Percentiles rank a stretch among this genome's conserved stretches.
Evolutionary conservation across 148 eudicot species (phyloP).

Genomic region (Polygonum maritimum): DNA sequence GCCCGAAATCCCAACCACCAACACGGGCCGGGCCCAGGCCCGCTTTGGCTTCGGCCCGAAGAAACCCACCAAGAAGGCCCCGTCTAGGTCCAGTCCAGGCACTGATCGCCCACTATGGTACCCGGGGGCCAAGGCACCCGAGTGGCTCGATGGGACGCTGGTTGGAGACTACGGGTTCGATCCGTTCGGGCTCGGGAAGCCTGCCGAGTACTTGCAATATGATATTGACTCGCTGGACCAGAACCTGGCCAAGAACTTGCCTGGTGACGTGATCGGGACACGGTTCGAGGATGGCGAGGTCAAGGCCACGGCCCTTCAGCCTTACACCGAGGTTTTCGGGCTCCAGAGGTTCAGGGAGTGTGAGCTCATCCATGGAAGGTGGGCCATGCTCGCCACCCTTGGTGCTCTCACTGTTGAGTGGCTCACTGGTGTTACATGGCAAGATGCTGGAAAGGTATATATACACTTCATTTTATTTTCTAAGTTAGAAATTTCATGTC

Average conservation of each 20-base stretch:
- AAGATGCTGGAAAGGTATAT: slow-evolving; percentile 94
- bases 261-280: slow-evolving; percentile 74
- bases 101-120: slow-evolving; percentile 79
- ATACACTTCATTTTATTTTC: background rate
- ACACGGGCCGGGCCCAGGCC: slow-evolving; percentile 45
- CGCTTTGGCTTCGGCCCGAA: slow-evolving; percentile 70
- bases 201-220: slow-evolving; percentile 84
- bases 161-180: slow-evolving; percentile 93
- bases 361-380: slow-evolving; percentile 87
- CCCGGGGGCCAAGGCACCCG: slow-evolving; percentile 87
- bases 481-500: too few relatives aligned
- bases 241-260: slow-evolving; percentile 75
- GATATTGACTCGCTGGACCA: slow-evolving; percentile 82
- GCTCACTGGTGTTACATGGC: slow-evolving; percentile 98
- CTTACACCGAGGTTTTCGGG: slow-evolving; percentile 87
- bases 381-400: slow-evolving; percentile 98
- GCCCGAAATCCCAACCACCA: slow-evolving; percentile 26
- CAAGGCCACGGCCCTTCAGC: slow-evolving; percentile 70
- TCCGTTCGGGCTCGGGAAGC: slow-evolving; percentile 89
- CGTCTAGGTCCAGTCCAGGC: slow-evolving; percentile 1
- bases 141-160: slow-evolving; percentile 58
- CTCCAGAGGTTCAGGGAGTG: slow-evolving; percentile 95
- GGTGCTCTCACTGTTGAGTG: slow-evolving; percentile 90
- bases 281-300: slow-evolving; percentile 58
- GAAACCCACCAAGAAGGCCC: slow-evolving; percentile 42